Percentiles rank a stretch among this genome's conserved stretches.
Evolutionary conservation across 106 monocot species (phyloP).

Genomic region (Xerophyta viscosa): DNA sequence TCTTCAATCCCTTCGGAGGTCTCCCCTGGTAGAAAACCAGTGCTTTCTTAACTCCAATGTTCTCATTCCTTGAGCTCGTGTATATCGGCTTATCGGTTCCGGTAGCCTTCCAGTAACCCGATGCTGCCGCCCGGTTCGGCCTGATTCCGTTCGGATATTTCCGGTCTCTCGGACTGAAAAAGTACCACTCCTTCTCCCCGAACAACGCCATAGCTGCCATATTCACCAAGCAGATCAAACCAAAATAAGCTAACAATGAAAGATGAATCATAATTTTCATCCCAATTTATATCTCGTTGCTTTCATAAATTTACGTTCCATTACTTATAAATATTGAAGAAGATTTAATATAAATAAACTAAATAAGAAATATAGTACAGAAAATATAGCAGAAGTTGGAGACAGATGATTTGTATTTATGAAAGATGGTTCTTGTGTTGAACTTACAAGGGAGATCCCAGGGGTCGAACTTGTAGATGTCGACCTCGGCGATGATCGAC

Average conservation of each 20-base stretch:
- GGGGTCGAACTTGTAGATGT: slow-evolving; percentile 60
- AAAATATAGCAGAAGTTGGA: not conserved
- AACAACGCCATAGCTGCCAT: slow-evolving; percentile 27
- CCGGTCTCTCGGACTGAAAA: slow-evolving; percentile 56
- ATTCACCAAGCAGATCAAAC: too few species aligned
- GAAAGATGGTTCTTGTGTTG: too few species aligned
- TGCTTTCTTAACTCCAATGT: slow-evolving; percentile 71
- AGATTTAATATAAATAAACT: not conserved
- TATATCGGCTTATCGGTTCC: slow-evolving; percentile 56
- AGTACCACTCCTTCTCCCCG: slow-evolving; percentile 57
- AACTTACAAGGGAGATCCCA: slow-evolving; percentile 50
- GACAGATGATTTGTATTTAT: too few species aligned
- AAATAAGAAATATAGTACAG: too few species aligned
- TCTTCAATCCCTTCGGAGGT: slow-evolving; percentile 71
- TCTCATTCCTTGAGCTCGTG: slow-evolving; percentile 12
- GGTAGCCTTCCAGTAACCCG: slow-evolving; percentile 63
- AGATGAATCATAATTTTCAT: too few species aligned
- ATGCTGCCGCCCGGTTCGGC: slow-evolving; percentile 54
- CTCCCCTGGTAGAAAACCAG: slow-evolving; percentile 69
- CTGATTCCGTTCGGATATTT: slow-evolving; percentile 59
- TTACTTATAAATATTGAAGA: too few species aligned
- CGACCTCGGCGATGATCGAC: slow-evolving; percentile 59
- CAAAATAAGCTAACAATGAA: too few species aligned
- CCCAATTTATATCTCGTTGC: too few species aligned
- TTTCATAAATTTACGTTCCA: too few species aligned